These are phyloP conservation scores for Boletus sp. DNA, from an alignment of 768 basidiomycete species.

Conservation along the genomic window DNA sequence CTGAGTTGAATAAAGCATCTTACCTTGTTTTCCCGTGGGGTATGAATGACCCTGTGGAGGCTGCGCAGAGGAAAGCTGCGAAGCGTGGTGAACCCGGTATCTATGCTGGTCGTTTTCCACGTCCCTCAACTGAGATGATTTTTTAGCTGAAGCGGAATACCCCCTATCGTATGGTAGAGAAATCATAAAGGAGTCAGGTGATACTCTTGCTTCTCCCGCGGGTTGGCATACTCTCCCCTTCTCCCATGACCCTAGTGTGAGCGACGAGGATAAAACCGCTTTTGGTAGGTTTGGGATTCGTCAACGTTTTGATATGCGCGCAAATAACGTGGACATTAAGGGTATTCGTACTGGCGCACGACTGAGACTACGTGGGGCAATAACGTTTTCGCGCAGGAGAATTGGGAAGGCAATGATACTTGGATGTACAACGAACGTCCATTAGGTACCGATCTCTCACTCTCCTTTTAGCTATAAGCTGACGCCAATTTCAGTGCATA, in stretches of 20 bases:
- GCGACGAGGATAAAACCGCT: slow-evolving; percentile 7
- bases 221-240: slow-evolving; percentile 91
- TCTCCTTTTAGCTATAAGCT: not conserved
- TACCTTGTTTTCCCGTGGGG: slow-evolving; percentile 83
- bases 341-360: slow-evolving; percentile 48
- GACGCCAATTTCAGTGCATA: slow-evolving; percentile 3
- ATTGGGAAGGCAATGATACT: slow-evolving; percentile 69
- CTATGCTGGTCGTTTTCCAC: not conserved
- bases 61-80: slow-evolving; percentile 17
- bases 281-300: slow-evolving; percentile 8
- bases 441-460: slow-evolving; percentile 34
- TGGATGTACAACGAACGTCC: slow-evolving; percentile 80
- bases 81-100: slow-evolving; percentile 5
- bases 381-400: slow-evolving; percentile 93
- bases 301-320: too few species aligned
- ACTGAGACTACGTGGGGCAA: slow-evolving; percentile 85
- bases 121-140: not conserved
- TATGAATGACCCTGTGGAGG: slow-evolving; percentile 78
- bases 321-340: slow-evolving; percentile 15
- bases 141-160: not conserved
- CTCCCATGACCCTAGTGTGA: slow-evolving; percentile 55
- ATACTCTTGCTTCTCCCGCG: slow-evolving; percentile 74
- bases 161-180: slow-evolving; percentile 26
- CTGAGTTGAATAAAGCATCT: slow-evolving; percentile 32
- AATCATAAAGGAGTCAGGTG: slow-evolving; percentile 64